phyloP scores from a whole-genome alignment of 2,329 filamentous ascomycete species.

The Ceratocystis destructans region DNA sequence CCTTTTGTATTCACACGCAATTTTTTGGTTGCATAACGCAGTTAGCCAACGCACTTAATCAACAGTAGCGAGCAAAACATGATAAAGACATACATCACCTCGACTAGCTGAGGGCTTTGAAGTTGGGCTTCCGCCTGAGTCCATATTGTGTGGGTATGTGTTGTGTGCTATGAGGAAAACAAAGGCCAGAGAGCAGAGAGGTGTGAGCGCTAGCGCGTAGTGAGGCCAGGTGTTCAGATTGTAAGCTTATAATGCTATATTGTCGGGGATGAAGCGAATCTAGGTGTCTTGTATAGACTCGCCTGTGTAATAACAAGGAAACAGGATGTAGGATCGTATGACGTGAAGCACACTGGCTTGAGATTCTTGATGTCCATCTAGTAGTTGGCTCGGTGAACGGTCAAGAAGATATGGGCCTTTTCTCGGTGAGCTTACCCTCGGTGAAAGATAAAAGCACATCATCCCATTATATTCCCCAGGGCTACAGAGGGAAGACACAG shows the following conservation, averaged over 20 bases:
- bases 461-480: not conserved
- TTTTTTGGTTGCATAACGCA: not conserved
- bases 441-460: not conserved
- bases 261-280: not conserved
- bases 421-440: not conserved
- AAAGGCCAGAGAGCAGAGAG: not conserved
- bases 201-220: not conserved
- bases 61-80: not conserved
- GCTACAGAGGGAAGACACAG: not conserved
- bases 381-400: not conserved
- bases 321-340: not conserved
- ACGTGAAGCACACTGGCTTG: not conserved
- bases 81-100: conserved; percentile 1
- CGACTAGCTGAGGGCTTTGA: conserved; percentile 11
- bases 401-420: not conserved
- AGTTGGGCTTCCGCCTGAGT: conserved; percentile 10
- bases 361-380: not conserved
- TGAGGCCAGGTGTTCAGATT: not conserved
- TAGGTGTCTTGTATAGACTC: not conserved
- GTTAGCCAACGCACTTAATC: not conserved
- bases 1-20: conserved; percentile 22
- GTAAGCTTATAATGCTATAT: not conserved
- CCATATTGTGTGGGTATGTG: conserved; percentile 2
- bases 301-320: not conserved
- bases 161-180: not conserved